Evolutionary conservation across 768 basidiomycete genomes (phyloP).

Genomic region (Auricularia sp.): DNA sequence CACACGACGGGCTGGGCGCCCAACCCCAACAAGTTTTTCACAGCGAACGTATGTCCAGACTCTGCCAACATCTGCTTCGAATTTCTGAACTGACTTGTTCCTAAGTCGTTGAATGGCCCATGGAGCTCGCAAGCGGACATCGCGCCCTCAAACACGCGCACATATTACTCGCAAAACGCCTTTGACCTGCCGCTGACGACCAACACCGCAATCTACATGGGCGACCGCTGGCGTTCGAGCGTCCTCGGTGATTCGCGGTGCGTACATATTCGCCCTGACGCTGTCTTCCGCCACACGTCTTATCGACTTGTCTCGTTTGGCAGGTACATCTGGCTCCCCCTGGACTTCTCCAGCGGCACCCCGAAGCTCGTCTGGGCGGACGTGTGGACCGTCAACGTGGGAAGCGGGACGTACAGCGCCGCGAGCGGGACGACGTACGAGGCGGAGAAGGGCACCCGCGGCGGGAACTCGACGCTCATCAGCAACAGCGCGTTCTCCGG

Average conservation of each 20-base stretch:
- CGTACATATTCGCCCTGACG: slow-evolving; percentile 11
- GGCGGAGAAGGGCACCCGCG: slow-evolving; percentile 41
- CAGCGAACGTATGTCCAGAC: slow-evolving; percentile 31
- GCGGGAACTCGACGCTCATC: slow-evolving; percentile 37
- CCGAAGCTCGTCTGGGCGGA: slow-evolving; percentile 47
- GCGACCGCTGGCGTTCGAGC: slow-evolving; percentile 50
- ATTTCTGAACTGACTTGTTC: neutral
- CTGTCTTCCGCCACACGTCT: neutral
- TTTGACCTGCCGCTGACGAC: slow-evolving; percentile 32
- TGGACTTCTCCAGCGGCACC: slow-evolving; percentile 44
- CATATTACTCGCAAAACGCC: slow-evolving; percentile 53
- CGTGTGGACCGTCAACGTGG: slow-evolving; percentile 45
- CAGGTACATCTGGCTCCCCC: slow-evolving; percentile 50
- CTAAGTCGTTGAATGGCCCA: slow-evolving; percentile 40
- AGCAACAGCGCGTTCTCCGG: slow-evolving; percentile 41
- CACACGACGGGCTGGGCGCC: slow-evolving; percentile 48
- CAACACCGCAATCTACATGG: slow-evolving; percentile 46
- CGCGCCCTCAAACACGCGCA: slow-evolving; percentile 38
- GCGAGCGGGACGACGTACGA: slow-evolving; percentile 46
- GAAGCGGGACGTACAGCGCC: slow-evolving; percentile 39
- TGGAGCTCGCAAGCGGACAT: slow-evolving; percentile 52
- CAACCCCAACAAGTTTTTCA: slow-evolving; percentile 53
- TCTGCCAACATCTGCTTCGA: neutral
- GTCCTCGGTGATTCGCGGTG: slow-evolving; percentile 39
- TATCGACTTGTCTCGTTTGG: neutral